phyloP scores from a whole-genome alignment of 169 alveolate species.

The Plasmodium gallinaceum region DNA sequence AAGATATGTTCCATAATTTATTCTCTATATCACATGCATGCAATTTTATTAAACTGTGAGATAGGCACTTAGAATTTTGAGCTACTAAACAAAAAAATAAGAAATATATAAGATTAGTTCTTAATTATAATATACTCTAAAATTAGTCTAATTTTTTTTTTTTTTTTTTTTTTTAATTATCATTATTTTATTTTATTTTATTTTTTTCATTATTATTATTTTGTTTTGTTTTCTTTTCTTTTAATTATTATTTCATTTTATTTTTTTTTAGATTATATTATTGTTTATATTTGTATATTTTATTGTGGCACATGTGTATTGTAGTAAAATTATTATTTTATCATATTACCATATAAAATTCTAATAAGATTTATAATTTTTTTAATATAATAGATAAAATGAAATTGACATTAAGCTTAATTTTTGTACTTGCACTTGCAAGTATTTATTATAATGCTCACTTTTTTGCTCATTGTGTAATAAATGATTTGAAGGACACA shows the following conservation, averaged over 20 bases:
- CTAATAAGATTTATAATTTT: no score
- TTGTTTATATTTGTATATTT: no score
- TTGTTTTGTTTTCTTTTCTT: neutral
- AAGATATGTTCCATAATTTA: constrained; percentile 12
- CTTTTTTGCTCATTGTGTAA: constrained; percentile 7
- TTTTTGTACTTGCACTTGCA: constrained; percentile 37
- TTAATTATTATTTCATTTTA: neutral
- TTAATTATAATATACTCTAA: neutral
- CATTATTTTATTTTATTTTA: neutral
- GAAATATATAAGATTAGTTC: neutral
- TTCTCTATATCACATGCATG: constrained; percentile 37
- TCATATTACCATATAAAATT: neutral
- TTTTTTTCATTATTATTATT: neutral
- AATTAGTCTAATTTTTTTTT: constrained; percentile 1
- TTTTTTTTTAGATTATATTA: no score
- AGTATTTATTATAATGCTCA: constrained; percentile 16
- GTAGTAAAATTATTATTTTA: neutral
- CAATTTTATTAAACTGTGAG: constrained; percentile 11
- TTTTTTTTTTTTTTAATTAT: neutral
- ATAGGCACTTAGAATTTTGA: neutral
- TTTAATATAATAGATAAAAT: constrained; percentile 17
- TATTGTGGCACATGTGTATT: neutral
- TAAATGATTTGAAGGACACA: constrained; percentile 5
- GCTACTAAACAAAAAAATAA: neutral
- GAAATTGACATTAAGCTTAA: constrained; percentile 36